Evolutionary conservation across 225 moss, liverwort and hornwort species (phyloP).

Genomic region (Straminergon stramineum): DNA sequence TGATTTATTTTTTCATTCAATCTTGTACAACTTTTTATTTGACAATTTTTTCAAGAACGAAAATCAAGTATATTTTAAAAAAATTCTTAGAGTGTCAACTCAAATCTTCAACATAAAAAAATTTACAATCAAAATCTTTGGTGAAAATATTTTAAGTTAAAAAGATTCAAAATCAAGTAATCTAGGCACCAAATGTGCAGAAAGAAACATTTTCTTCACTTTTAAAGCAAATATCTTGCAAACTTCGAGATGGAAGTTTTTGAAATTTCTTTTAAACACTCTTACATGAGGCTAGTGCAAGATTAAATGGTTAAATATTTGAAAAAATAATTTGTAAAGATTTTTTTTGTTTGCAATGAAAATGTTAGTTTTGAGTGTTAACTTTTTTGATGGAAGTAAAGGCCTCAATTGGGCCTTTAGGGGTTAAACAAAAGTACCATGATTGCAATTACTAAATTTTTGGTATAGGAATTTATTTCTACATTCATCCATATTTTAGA

Average conservation of each 20-base stretch:
- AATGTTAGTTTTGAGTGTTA: background rate
- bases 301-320: background rate
- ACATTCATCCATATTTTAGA: background rate
- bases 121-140: background rate
- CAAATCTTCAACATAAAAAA: no score
- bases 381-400: no score
- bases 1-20: background rate
- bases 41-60: no score
- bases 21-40: background rate
- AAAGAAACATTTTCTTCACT: background rate
- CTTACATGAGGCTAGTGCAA: background rate
- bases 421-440: no score
- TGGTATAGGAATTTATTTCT: background rate
- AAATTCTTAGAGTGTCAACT: no score
- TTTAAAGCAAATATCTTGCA: background rate
- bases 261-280: background rate
- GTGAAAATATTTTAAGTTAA: background rate
- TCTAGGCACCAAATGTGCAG: fast-evolving
- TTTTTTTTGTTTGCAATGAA: no score
- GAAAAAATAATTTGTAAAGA: background rate
- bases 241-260: background rate
- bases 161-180: background rate
- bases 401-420: no score
- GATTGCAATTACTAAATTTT: background rate
- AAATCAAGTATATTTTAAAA: no score